Conservation (phyloP, 805 yeast genomes). For the Candida succiphila region DNA sequence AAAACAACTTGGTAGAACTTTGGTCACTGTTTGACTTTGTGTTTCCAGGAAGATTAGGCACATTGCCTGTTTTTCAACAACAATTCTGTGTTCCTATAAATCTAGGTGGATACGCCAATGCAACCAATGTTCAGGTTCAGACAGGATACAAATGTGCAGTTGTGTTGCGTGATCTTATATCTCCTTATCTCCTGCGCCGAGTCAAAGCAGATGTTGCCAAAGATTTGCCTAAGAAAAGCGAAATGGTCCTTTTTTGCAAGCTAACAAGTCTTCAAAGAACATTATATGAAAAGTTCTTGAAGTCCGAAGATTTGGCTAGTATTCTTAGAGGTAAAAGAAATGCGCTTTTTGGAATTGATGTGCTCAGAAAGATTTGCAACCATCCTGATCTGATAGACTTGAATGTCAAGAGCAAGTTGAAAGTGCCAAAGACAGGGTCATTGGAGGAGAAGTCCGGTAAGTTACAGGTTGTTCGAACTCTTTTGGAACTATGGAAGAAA, state of each 20-base stretch:
- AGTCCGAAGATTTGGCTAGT: constrained; percentile 64
- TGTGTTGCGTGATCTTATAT: constrained; percentile 72
- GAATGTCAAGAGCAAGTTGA: constrained; percentile 22
- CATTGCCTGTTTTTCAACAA: constrained; percentile 86
- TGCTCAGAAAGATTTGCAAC: constrained; percentile 85
- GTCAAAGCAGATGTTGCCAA: constrained; percentile 92
- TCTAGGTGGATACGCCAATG: constrained; percentile 97
- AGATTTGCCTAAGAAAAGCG: constrained; percentile 87
- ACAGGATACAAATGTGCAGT: constrained; percentile 96
- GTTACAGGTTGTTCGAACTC: constrained; percentile 75
- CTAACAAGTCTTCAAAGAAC: constrained; percentile 68
- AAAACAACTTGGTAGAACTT: constrained; percentile 80
- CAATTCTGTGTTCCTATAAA: constrained; percentile 91
- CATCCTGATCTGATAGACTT: constrained; percentile 79
- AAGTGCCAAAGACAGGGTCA: constrained; percentile 5
- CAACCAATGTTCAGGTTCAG: constrained; percentile 90
- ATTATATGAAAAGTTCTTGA: constrained; percentile 64
- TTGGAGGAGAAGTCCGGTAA: constrained; percentile 63
- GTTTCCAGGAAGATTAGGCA: constrained; percentile 90
- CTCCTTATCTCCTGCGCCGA: constrained; percentile 81
- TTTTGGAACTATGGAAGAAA: constrained; percentile 64
- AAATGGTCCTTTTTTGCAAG: constrained; percentile 88
- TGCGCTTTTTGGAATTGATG: constrained; percentile 83
- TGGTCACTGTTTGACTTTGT: constrained; percentile 96
- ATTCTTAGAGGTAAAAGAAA: constrained; percentile 70